Base-by-base conservation (phyloP, 192 early-diverging fungal species). In the Jimgerdemannia flammicorona region DNA sequence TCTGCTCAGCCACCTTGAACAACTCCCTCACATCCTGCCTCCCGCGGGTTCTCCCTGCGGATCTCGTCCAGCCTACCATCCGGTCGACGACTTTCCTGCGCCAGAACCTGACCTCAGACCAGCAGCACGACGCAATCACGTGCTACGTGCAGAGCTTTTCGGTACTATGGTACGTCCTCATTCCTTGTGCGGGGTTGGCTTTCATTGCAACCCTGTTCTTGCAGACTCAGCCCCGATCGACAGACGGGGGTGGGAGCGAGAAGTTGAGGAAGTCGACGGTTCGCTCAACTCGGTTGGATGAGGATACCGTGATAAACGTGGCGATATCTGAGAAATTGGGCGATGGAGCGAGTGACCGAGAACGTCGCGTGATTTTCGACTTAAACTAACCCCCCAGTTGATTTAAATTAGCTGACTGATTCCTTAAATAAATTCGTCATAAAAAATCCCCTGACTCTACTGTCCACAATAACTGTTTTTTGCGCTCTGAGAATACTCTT, bases 121-220 rank as follows among this genome's bases (percentile, higher is more conserved):
- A 59, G 14, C 49, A 59, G 14, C 49, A 59, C 14, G 49, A 59
- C 49, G 49, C 49, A 59, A 59, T 59, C 49, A 14, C 49, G 49
- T 59, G 49, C 49, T 59, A 59, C 49, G 49, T 59, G 8, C 49
- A 14, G 49, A 59, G 49, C 49, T 59, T 59, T 59, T 6, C 49
- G 0, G 49, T 2, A 14, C 49, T 59, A 14, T 59, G 49, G 49
- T 59, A 59, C 14, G 49, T 84, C 44, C 80, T 86, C 9, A 84
- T 86, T 11, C 86, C 88, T 2, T 82, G 90, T 74, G 84, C 84
- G 0, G 85, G 80, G 6, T 29, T 84, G 9, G 76, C 85, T 3
- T 86, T 89, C 43, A 44, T 90, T 43, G 68, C 87, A n/a, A 78
- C 82, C 1, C 40, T 92, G 59, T 85, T 85, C 3, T 74, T 90